Conservation (phyloP, 495 filamentous ascomycete genomes). For the Penicillium tannophilum region DNA sequence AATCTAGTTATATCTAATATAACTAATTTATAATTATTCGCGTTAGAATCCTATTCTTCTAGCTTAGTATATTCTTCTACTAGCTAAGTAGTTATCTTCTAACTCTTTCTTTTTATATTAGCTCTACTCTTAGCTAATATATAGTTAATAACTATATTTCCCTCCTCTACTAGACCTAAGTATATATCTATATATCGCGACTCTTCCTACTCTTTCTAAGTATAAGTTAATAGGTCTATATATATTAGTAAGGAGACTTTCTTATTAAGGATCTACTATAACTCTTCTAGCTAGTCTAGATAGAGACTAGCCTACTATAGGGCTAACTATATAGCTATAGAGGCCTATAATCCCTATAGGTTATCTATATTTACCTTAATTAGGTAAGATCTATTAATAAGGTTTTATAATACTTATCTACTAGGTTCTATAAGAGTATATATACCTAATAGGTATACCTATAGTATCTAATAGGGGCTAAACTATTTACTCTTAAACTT, state of each 20-base stretch:
- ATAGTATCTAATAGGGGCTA: background rate
- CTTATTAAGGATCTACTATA: background rate
- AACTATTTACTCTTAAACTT: background rate
- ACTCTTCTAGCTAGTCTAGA: background rate
- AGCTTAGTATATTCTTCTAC: no score
- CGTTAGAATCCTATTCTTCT: no score
- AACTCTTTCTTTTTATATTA: background rate
- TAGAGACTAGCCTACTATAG: background rate
- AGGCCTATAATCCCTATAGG: background rate
- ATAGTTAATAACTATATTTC: background rate
- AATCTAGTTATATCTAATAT: no score
- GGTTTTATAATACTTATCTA: background rate
- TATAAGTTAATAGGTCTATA: background rate
- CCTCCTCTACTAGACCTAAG: background rate
- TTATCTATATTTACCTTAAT: background rate
- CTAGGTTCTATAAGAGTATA: background rate
- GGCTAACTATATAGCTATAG: background rate
- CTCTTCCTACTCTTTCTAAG: background rate
- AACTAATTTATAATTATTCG: no score
- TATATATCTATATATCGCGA: background rate
- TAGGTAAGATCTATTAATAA: background rate
- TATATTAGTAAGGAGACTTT: background rate
- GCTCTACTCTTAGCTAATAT: background rate
- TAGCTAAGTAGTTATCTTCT: background rate
- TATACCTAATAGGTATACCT: background rate